Evolutionary conservation across 75 land plant genomes (phyloP), one percentile per base, ranked within the genome.

Genomic region (Picea glauca): DNA sequence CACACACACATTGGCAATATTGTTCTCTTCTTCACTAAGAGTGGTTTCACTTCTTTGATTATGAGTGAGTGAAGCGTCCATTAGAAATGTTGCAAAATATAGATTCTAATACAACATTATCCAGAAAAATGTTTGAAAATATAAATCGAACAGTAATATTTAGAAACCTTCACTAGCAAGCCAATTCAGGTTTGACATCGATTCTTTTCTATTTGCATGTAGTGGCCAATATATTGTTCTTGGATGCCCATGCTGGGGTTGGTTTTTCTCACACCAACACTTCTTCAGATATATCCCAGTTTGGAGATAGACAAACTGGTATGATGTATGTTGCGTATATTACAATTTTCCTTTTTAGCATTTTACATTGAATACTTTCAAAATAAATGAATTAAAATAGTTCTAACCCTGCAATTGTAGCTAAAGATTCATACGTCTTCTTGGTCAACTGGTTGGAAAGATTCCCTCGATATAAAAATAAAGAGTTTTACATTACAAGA

Each of bases 401-500:
- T 86, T 78, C 8, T 83, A 60, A 2, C 80, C 86, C 8, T 86
- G 77, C 70, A 84, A 86, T 31, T 72, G 76, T 93, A 93, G 99
- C 99, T 80, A 66, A 84, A 72, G 97, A 96, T 79, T 58, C 87
- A 43, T 81, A 86, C 30, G 62, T 74, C 1, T 96, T 96, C 63
- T 72, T 96, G 65, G 38, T 86, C 9, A 79, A 78, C 62, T 96
- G 99, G 99, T 78, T 96, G 80, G 73, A 82, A 76, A 92, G 94
- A 60, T 94, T 92, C 77, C 99, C 99, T 12, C 87, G 88, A 68
- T 96, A 92, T 77, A 91, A 87, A 77, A 12, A 84, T 62, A 80
- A 94, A 43, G 99, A 94, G 17, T 93, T 96, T 76, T 96, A 96
- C 85, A 89, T 96, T 20, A 43, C 94, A 5, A 96, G 99, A 58